Evolutionary conservation across 441 rosid species (phyloP).

Genomic region (Kokia cookei): DNA sequence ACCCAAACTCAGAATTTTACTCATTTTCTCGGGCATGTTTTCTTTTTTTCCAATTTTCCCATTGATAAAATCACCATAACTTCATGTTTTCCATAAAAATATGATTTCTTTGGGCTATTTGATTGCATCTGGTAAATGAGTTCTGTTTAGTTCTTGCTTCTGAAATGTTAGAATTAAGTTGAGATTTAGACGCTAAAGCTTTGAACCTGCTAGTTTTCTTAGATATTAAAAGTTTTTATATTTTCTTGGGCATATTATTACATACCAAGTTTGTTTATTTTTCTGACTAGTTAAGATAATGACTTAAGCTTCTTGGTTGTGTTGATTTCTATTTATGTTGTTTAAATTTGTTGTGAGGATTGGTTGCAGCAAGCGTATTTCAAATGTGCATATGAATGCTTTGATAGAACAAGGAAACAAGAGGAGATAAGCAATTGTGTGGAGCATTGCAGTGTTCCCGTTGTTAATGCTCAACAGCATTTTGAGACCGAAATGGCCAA

Average conservation of each 20-base stretch:
- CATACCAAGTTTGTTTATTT: background rate
- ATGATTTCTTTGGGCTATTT: background rate
- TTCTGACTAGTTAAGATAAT: background rate
- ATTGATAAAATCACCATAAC: background rate
- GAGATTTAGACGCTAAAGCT: background rate
- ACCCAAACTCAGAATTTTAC: background rate
- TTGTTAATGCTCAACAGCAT: conserved; percentile 57
- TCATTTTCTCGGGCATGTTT: background rate
- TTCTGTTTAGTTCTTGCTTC: background rate
- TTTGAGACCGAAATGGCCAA: conserved; percentile 70
- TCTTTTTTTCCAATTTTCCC: background rate
- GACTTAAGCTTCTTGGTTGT: background rate
- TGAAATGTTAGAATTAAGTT: background rate
- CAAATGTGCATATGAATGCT: conserved; percentile 92
- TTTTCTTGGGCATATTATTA: background rate
- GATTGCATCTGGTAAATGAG: background rate
- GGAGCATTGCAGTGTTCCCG: conserved; percentile 73
- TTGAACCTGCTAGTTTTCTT: background rate
- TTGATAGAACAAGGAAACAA: conserved; percentile 67
- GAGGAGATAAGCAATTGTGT: conserved; percentile 63
- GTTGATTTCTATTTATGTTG: background rate
- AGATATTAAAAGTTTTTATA: background rate
- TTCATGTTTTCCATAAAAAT: background rate
- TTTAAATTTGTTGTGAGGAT: background rate
- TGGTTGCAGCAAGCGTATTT: conserved; percentile 75